These are phyloP conservation scores for Neopestalotiopsis clavispora DNA, from an alignment of 2,329 filamentous ascomycete species.

Conservation along the genomic window DNA sequence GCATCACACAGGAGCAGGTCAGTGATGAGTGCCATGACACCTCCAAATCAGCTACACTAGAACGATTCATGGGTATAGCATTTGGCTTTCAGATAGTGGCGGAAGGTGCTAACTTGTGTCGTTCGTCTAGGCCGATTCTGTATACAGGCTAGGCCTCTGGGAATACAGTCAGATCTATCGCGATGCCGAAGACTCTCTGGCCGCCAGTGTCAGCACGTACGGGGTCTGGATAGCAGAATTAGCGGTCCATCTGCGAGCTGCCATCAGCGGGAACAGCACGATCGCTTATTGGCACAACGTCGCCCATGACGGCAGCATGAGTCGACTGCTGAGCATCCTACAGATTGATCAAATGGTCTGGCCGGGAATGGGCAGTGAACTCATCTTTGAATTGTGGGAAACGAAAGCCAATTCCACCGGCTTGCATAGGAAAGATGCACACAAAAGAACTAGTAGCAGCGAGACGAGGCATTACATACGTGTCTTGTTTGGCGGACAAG, in stretches of 20 bases:
- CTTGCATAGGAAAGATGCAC: constrained; percentile 11
- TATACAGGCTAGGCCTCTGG: constrained; percentile 79
- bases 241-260: constrained; percentile 65
- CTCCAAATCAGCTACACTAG: too few relatives aligned
- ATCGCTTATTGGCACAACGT: constrained; percentile 74
- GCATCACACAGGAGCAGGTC: constrained; percentile 62
- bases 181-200: constrained; percentile 65
- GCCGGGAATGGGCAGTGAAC: constrained; percentile 82
- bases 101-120: not conserved
- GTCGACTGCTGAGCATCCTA: constrained; percentile 69
- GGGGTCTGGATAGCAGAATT: constrained; percentile 80
- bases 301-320: constrained; percentile 78
- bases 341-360: constrained; percentile 80
- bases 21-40: not conserved
- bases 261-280: constrained; percentile 39
- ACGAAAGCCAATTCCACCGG: constrained; percentile 33
- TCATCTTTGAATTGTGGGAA: constrained; percentile 76
- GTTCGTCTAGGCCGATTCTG: constrained; percentile 59
- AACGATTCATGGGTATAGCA: not conserved
- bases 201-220: constrained; percentile 63
- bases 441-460: constrained; percentile 18
- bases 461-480: constrained; percentile 57
- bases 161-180: constrained; percentile 83
- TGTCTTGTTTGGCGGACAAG: constrained; percentile 72
- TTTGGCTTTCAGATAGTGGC: not conserved